A percentile compares a stretch with the other conserved stretches of the same genome.
Evolutionary conservation across 2,329 filamentous ascomycete species (phyloP).

Genomic region (Ramichloridium luteum): DNA sequence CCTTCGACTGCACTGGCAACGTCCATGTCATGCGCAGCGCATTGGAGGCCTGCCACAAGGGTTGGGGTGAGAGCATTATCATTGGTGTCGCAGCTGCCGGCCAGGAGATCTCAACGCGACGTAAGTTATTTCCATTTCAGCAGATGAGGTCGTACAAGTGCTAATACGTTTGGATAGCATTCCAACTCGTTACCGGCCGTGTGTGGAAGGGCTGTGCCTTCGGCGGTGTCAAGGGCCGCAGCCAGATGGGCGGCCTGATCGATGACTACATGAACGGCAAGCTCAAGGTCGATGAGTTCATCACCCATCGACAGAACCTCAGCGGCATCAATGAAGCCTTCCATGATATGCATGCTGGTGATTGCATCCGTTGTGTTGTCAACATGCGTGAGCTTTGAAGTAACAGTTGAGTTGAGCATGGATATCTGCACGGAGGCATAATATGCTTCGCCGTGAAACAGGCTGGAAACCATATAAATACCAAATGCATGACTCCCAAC

Average conservation of each 20-base stretch:
- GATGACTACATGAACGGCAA: constrained; percentile 77
- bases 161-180: constrained; percentile 45
- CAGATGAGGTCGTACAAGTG: constrained; percentile 5
- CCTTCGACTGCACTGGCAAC: constrained; percentile 97
- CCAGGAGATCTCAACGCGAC: constrained; percentile 86
- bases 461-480: no score
- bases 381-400: constrained; percentile 44
- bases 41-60: constrained; percentile 97
- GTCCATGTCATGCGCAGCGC: constrained; percentile 91
- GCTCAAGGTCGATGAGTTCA: constrained; percentile 98
- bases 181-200: constrained; percentile 95
- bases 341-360: constrained; percentile 85
- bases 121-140: constrained; percentile 46
- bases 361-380: constrained; percentile 93
- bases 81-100: constrained; percentile 95
- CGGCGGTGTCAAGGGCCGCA: constrained; percentile 93
- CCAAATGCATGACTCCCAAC: no score
- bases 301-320: constrained; percentile 83
- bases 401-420: no score
- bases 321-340: constrained; percentile 81
- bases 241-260: constrained; percentile 78
- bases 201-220: constrained; percentile 98
- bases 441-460: no score
- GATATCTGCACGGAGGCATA: no score
- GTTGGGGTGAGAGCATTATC: constrained; percentile 95